Evolutionary conservation across 495 filamentous ascomycete species (phyloP), one percentile per base, ranked within the genome.

Genomic region (Pyrenula massariospora): DNA sequence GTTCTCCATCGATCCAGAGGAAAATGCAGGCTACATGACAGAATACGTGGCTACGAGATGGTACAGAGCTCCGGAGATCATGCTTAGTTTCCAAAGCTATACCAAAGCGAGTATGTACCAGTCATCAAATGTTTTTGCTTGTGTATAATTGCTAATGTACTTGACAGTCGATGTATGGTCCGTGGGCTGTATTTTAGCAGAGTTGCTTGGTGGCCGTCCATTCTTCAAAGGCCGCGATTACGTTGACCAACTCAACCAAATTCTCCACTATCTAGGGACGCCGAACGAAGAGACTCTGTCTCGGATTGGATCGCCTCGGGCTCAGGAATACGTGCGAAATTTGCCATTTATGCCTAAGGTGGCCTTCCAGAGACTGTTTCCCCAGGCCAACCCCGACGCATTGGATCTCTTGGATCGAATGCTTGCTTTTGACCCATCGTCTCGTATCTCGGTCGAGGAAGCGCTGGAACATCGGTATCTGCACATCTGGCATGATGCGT

Each of bases 171-270:
- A 98, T 66, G 91, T 98, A 24, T 98, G 93, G 93, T 98, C 93
- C 22, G 92, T 98, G 19, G 93, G 93, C 54, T 98, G 93, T 71
- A 98, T 98, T 65, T 82, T 98, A 12, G 93, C 93, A 48, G 93
- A 98, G 69, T 83, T 98, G 1, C 85, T 98, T 3, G 94, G 94
- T 50, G 91, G 94, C 48, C 86, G 93, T 54, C 93, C 93, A 31
- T 97, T 98, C 78, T 98, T 98, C 79, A 98, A 98, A 75, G 93
- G 93, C 51, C 87, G 94, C 56, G 93, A 98, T 74, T 97, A 98
- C 63, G 93, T 98, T 64, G 93, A 98, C 72, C 93, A 98, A 72
- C 84, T 98, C 62, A 97, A 97, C 78, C 94, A 97, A 72, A 98
- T 98, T 66, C 81, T 98, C 51, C 92, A 97, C 76, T 96, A 94